Percentiles rank a stretch among this genome's conserved stretches.
phyloP scores from a whole-genome alignment of 148 eudicot species.

The Fallopia convolvulus region DNA sequence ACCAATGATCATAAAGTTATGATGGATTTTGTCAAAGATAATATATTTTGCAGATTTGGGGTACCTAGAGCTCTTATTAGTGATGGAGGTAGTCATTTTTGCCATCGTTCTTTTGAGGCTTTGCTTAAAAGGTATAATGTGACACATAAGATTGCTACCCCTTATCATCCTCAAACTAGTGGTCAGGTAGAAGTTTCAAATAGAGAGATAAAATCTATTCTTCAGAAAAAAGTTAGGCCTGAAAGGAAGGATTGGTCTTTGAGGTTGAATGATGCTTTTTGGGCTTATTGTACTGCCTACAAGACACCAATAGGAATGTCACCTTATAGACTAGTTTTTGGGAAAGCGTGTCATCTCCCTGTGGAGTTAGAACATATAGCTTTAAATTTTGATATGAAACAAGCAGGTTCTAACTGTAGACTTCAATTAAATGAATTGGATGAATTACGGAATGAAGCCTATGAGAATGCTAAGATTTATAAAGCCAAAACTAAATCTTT shows the following conservation, averaged over 20 bases:
- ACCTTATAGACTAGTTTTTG: constrained; percentile 14
- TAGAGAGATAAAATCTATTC: background rate
- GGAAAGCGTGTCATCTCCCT: constrained; percentile 10
- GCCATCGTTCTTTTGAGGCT: background rate
- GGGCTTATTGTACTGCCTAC: constrained; percentile 8
- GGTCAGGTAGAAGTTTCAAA: background rate
- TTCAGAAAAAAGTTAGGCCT: background rate
- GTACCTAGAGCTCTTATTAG: background rate
- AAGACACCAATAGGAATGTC: constrained; percentile 4
- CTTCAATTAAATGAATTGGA: background rate
- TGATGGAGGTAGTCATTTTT: constrained; percentile 3
- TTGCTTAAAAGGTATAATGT: background rate
- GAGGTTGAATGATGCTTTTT: constrained; percentile 11
- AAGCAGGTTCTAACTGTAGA: background rate
- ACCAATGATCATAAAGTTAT: background rate
- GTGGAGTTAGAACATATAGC: constrained; percentile 3
- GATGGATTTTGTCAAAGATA: background rate
- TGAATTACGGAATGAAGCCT: constrained; percentile 6
- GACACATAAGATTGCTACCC: background rate
- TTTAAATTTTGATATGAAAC: background rate
- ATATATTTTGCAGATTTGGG: background rate
- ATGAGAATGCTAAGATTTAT: constrained; percentile 6
- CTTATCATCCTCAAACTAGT: too few relatives aligned
- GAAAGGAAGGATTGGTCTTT: constrained; percentile 1
- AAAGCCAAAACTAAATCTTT: background rate